Evolutionary conservation across 2,329 filamentous ascomycete species (phyloP).

Genomic region (Talaromyces marneffei): DNA sequence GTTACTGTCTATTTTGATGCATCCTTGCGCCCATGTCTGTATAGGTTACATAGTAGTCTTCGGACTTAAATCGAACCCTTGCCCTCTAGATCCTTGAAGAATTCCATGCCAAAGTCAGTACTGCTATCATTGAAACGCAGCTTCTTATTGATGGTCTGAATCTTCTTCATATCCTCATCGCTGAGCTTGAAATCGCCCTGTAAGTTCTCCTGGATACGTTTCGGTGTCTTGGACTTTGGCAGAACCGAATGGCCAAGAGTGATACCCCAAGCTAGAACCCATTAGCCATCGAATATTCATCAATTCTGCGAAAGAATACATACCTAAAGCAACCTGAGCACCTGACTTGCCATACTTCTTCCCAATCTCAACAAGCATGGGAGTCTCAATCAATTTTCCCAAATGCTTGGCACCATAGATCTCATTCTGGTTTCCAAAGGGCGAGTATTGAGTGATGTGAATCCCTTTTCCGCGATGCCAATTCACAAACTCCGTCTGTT

Average conservation of each 20-base stretch:
- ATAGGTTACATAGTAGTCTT: not conserved
- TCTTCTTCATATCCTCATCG: slow-evolving; percentile 52
- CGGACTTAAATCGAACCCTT: slow-evolving; percentile 27
- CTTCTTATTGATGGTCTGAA: slow-evolving; percentile 54
- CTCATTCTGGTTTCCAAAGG: slow-evolving; percentile 51
- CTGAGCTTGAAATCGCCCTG: slow-evolving; percentile 55
- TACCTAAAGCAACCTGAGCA: slow-evolving; percentile 48
- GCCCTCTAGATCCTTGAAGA: slow-evolving; percentile 56
- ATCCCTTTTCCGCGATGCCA: slow-evolving; percentile 48
- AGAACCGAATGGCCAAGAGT: slow-evolving; percentile 48
- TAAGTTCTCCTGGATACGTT: slow-evolving; percentile 40
- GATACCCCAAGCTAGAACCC: slow-evolving; percentile 47
- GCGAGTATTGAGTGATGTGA: slow-evolving; percentile 51
- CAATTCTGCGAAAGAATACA: slow-evolving; percentile 7
- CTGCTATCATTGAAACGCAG: slow-evolving; percentile 58
- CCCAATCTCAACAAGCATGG: slow-evolving; percentile 45
- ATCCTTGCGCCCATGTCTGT: not conserved
- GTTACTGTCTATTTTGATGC: not conserved
- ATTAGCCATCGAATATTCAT: not conserved
- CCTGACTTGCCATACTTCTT: slow-evolving; percentile 48
- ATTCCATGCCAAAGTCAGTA: slow-evolving; percentile 51
- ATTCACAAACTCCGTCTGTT: slow-evolving; percentile 44
- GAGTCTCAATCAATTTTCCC: slow-evolving; percentile 49
- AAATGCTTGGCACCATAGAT: slow-evolving; percentile 44
- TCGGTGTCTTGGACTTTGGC: slow-evolving; percentile 47